These are phyloP conservation scores for Hymenoscyphus scutula DNA, from an alignment of 2,329 filamentous ascomycete genomes.

Conservation along the genomic window DNA sequence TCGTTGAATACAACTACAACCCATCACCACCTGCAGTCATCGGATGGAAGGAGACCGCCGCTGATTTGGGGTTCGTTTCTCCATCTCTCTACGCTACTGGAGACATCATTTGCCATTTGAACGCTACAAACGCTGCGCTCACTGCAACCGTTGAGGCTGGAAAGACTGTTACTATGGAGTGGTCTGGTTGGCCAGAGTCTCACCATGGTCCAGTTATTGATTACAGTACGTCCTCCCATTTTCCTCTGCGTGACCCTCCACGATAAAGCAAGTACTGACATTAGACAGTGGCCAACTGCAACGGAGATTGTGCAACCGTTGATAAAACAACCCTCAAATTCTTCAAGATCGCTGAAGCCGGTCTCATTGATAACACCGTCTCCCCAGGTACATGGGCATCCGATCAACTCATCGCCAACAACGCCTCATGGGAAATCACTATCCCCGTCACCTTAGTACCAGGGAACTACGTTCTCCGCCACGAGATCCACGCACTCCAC, in stretches of 20 bases:
- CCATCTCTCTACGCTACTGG: constrained; percentile 42
- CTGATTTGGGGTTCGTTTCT: constrained; percentile 48
- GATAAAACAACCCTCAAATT: constrained; percentile 40
- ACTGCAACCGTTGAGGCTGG: constrained; percentile 45
- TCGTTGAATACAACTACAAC: constrained; percentile 16
- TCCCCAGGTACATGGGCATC: constrained; percentile 42
- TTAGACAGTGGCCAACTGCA: constrained; percentile 23
- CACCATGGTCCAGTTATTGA: constrained; percentile 41
- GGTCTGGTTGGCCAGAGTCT: constrained; percentile 49
- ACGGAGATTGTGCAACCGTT: constrained; percentile 39
- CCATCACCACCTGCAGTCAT: constrained; percentile 31
- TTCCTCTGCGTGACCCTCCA: too few species aligned
- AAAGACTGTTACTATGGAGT: constrained; percentile 46
- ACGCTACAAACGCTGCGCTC: constrained; percentile 40
- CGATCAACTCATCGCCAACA: constrained; percentile 49
- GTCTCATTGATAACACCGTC: constrained; percentile 36
- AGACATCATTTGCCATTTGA: constrained; percentile 50
- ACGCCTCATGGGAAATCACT: constrained; percentile 49
- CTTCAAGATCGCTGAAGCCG: constrained; percentile 45
- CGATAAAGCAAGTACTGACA: too few species aligned
- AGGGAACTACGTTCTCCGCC: constrained; percentile 52
- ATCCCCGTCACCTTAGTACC: constrained; percentile 43
- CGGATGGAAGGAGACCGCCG: constrained; percentile 44
- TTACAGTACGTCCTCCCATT: constrained; percentile 11
- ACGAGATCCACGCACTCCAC: constrained; percentile 45